A percentile compares a stretch with the other conserved stretches of the same genome.
Evolutionary conservation across 495 filamentous ascomycete genomes (phyloP).

Genomic region (Neurospora sp.): DNA sequence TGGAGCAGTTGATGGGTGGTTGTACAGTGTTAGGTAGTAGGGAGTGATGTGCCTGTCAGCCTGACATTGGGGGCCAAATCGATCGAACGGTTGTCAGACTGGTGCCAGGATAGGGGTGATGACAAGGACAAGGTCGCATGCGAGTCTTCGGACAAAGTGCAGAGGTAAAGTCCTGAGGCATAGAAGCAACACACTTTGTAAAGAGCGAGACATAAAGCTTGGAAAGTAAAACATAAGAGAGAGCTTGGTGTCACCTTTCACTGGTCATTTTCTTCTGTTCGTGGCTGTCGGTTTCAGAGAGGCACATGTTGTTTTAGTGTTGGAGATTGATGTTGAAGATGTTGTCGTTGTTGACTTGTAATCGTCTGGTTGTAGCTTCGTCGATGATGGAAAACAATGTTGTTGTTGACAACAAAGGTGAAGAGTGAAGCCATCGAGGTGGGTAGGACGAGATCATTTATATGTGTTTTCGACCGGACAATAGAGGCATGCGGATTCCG

Average conservation of each 20-base stretch:
- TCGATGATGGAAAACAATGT: neutral
- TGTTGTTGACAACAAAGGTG: neutral
- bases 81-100: neutral
- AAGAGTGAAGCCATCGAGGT: neutral
- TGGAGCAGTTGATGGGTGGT: neutral
- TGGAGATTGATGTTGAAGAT: neutral
- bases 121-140: neutral
- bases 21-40: neutral
- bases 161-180: neutral
- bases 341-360: neutral
- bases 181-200: neutral
- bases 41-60: neutral
- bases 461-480: neutral
- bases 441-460: neutral
- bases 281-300: neutral
- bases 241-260: neutral
- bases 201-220: neutral
- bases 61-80: neutral
- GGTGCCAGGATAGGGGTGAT: neutral
- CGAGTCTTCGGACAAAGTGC: neutral
- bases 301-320: neutral
- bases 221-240: neutral
- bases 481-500: neutral
- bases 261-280: neutral
- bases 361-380: neutral